phyloP scores from a whole-genome alignment of 805 yeast genomes.

The Zygotorulaspora chibaensis region DNA sequence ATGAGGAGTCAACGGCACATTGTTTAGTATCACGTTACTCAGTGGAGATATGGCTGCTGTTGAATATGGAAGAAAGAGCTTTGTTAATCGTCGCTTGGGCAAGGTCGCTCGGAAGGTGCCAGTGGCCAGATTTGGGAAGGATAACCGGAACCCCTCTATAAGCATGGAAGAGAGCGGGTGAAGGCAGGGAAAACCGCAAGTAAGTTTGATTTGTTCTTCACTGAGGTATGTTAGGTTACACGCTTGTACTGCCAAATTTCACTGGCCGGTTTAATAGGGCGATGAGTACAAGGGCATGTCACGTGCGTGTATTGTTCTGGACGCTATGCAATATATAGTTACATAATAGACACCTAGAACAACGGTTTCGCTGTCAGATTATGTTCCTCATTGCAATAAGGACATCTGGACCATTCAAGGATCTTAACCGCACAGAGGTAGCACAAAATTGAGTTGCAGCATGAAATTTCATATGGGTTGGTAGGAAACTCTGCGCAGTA shows the following conservation, averaged over 20 bases:
- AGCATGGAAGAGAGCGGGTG: too few species aligned
- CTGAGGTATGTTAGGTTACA: too few species aligned
- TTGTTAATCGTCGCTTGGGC: too few species aligned
- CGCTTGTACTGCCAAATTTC: too few species aligned
- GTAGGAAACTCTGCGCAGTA: constrained; percentile 20
- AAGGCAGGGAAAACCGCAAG: too few species aligned
- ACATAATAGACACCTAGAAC: constrained; percentile 1
- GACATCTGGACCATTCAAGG: constrained; percentile 17
- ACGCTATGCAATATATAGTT: background rate
- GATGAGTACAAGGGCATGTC: background rate
- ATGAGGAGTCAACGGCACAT: background rate
- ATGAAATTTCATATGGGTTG: constrained; percentile 19
- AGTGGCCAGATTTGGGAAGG: too few species aligned
- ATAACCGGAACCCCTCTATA: too few species aligned
- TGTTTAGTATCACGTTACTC: constrained; percentile 1
- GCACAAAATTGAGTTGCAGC: constrained; percentile 21
- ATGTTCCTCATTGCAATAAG: constrained; percentile 8
- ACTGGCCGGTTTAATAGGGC: too few species aligned
- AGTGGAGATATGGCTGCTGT: constrained; percentile 1
- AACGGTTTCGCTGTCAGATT: constrained; percentile 9
- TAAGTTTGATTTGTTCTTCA: too few species aligned
- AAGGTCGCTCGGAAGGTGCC: too few species aligned
- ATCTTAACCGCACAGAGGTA: constrained; percentile 21
- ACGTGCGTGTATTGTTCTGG: background rate
- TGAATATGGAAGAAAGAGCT: background rate